Evolutionary conservation across 768 basidiomycete species (phyloP), one percentile per base, ranked within the genome.

Genomic region (Lactifluus volemus): DNA sequence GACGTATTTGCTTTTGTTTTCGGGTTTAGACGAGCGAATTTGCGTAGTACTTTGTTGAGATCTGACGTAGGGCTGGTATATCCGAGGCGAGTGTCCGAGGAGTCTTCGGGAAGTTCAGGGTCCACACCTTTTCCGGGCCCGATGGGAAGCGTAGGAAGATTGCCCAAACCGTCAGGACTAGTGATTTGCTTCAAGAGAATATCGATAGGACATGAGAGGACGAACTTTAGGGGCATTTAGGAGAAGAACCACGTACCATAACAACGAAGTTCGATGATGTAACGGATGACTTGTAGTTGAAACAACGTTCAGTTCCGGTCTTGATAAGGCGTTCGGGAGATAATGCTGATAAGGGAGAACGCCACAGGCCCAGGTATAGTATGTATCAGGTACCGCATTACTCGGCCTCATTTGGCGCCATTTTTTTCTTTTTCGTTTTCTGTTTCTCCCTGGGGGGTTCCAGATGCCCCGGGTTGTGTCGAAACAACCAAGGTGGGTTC

Each of bases 131-230:
- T n/a, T n/a, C 32, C 5, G 6, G 55, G 57, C 25, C 81, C 81
- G 1, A 49, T 57, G 36, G 56, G 58, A 5, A 79, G 58, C 25
- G 67, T 74, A 59, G 81, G 79, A 61, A 88, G 84, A 71, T 89
- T 89, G n/a, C 88, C 87, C 5, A 76, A 29, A 9, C 88, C 88
- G 6, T 88, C 88, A 60, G 88, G 77, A 9, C 88, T 88, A 41
- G 84, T 79, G 3, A 83, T 84, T 34, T 74, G 72, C 79, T 83
- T 58, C 7, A 12, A 15, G 45, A 32, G 21, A 53, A 32, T n/a
- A 4, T 17, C 21, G 9, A 34, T 44, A 7, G 4, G 36, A 6
- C 12, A 36, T 45, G 8, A 45, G 59, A 30, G 11, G 19, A 36
- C 21, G 11, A 9, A 21, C 4, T 17, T 29, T 4, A 44, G n/a